Conservation (phyloP, 2,329 filamentous ascomycete genomes). For the Cylindrodendrum hubeiense region DNA sequence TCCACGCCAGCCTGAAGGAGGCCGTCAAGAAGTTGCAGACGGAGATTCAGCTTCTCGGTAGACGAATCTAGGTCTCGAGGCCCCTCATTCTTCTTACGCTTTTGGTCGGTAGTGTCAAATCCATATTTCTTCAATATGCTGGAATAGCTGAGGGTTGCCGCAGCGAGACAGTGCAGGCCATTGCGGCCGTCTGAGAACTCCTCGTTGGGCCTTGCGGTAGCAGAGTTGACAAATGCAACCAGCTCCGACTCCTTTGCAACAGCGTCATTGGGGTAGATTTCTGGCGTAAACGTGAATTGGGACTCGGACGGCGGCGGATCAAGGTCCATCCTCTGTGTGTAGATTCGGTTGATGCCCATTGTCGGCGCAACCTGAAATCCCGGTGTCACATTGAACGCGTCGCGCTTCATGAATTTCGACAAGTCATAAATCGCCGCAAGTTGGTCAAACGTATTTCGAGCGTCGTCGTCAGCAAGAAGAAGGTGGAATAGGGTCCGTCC, state of each 20-base stretch:
- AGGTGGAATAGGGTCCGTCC: slow-evolving; percentile 67
- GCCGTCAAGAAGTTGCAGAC: slow-evolving; percentile 39
- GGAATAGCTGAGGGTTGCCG: slow-evolving; percentile 59
- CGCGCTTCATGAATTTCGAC: slow-evolving; percentile 53
- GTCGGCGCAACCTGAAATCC: slow-evolving; percentile 13
- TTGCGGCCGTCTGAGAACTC: slow-evolving; percentile 62
- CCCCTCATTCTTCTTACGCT: slow-evolving; percentile 18
- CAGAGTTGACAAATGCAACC: slow-evolving; percentile 37
- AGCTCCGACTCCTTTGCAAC: slow-evolving; percentile 37
- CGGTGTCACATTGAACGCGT: slow-evolving; percentile 60
- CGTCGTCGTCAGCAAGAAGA: slow-evolving; percentile 47
- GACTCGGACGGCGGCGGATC: slow-evolving; percentile 35
- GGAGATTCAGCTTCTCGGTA: slow-evolving; percentile 44
- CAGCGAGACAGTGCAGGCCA: slow-evolving; percentile 69
- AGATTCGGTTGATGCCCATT: slow-evolving; percentile 14
- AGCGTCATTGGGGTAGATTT: slow-evolving; percentile 15
- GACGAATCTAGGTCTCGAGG: slow-evolving; percentile 49
- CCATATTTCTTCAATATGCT: slow-evolving; percentile 52
- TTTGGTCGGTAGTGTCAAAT: slow-evolving; percentile 26
- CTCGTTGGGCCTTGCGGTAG: slow-evolving; percentile 27
- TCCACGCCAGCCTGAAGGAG: slow-evolving; percentile 57
- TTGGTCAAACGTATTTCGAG: slow-evolving; percentile 47
- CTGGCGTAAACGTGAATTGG: slow-evolving; percentile 3
- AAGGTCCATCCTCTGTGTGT: slow-evolving; percentile 36
- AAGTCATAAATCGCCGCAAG: slow-evolving; percentile 47